Evolutionary conservation across 257 asterid genomes (phyloP).

Genomic region (Eustoma russellianum): DNA sequence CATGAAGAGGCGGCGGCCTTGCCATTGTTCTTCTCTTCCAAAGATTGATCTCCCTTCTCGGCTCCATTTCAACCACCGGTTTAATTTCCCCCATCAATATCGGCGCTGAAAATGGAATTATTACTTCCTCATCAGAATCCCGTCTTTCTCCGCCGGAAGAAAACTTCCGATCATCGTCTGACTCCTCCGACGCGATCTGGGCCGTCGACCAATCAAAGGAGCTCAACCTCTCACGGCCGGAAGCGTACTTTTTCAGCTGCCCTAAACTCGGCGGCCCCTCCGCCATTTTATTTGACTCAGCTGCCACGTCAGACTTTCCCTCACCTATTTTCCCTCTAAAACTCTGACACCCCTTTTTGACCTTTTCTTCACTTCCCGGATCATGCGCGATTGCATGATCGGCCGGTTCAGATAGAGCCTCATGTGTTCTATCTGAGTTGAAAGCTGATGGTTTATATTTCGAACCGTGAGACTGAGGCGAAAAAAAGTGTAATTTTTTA

Average conservation of each 20-base stretch:
- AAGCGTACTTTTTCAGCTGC: conserved; percentile 55
- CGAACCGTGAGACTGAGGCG: not conserved
- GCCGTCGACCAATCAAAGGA: conserved; percentile 54
- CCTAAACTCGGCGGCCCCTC: conserved; percentile 25
- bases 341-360: conserved; percentile 2
- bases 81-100: conserved; percentile 15
- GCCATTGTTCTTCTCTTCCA: conserved; percentile 87
- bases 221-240: conserved; percentile 54
- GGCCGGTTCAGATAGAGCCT: too few relatives aligned
- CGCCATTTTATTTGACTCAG: not conserved
- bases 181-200: conserved; percentile 30
- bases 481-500: not conserved
- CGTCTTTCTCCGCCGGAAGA: conserved; percentile 13
- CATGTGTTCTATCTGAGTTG: too few relatives aligned
- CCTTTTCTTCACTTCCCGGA: conserved; percentile 7
- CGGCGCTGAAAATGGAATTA: conserved; percentile 53
- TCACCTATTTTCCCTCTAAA: conserved; percentile 3
- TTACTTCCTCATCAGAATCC: conserved; percentile 19
- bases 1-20: conserved; percentile 55
- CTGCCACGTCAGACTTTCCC: conserved; percentile 23
- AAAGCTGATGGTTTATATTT: conserved; percentile 5
- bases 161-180: conserved; percentile 1
- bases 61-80: conserved; percentile 36
- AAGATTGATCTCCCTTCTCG: conserved; percentile 74
- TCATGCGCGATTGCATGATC: not conserved